Evolutionary conservation across 441 rosid species (phyloP).

Genomic region (Brassica hybrid): DNA sequence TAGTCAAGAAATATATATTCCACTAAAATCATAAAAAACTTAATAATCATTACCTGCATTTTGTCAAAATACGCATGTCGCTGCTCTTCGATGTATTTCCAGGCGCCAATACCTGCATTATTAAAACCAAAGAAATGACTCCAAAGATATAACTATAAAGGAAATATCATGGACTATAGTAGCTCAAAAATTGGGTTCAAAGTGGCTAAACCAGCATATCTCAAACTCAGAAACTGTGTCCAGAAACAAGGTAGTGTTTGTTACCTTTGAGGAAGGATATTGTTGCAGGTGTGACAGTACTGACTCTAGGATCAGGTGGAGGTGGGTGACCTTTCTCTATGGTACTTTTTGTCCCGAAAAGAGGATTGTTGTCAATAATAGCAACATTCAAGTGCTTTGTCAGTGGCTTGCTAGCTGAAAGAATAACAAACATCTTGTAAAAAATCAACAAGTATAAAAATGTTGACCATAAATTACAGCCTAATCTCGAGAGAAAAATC

Average conservation of each 20-base stretch:
- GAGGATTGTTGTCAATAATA: slow-evolving; percentile 88
- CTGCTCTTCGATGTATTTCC: slow-evolving; percentile 81
- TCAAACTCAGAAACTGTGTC: not conserved
- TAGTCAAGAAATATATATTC: not conserved
- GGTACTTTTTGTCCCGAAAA: slow-evolving; percentile 53
- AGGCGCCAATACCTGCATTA: slow-evolving; percentile 80
- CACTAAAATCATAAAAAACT: slow-evolving; percentile 9
- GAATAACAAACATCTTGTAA: slow-evolving; percentile 9
- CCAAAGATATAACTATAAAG: not conserved
- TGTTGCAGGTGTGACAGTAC: slow-evolving; percentile 89
- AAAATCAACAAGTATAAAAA: not conserved
- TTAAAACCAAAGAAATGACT: slow-evolving; percentile 14
- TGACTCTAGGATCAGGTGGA: slow-evolving; percentile 93
- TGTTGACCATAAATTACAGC: not conserved
- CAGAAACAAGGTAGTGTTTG: not conserved
- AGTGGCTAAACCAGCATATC: slow-evolving; percentile 14
- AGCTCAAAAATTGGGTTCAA: slow-evolving; percentile 1
- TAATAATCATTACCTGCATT: slow-evolving; percentile 73
- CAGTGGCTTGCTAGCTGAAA: slow-evolving; percentile 82
- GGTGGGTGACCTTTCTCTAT: slow-evolving; percentile 75
- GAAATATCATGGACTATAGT: not conserved
- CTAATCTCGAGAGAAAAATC: not conserved
- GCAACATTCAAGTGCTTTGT: slow-evolving; percentile 90
- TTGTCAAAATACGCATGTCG: slow-evolving; percentile 90
- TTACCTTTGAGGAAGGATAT: slow-evolving; percentile 77